phyloP scores from a whole-genome alignment of 2,329 filamentous ascomycete genomes.

The Paecilomyces niveus region DNA sequence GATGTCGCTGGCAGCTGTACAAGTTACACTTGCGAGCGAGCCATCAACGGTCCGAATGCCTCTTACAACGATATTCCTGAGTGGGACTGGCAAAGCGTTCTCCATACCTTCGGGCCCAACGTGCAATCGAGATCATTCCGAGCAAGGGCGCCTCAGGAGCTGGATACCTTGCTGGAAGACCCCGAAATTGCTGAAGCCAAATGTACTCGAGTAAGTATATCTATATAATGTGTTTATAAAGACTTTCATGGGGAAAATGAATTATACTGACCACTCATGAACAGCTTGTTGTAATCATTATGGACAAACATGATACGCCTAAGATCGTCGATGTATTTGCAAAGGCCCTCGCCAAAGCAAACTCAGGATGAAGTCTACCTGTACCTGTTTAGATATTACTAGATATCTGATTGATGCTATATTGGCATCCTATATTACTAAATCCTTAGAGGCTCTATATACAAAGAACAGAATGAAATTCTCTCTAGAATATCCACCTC shows the following conservation, averaged over 20 bases:
- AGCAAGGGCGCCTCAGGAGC: slow-evolving; percentile 1
- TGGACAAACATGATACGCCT: not conserved
- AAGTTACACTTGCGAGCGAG: slow-evolving; percentile 39
- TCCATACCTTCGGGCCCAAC: not conserved
- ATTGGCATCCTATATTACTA: no score
- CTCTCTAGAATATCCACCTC: no score
- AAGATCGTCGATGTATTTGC: not conserved
- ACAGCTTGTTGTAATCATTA: not conserved
- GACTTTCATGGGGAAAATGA: not conserved
- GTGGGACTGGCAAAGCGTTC: slow-evolving; percentile 4
- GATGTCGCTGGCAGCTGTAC: not conserved
- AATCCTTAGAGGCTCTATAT: no score
- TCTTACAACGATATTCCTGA: slow-evolving; percentile 2
- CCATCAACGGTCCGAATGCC: slow-evolving; percentile 36
- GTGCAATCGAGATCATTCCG: not conserved
- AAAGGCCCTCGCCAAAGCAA: not conserved
- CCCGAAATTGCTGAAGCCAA: slow-evolving; percentile 1
- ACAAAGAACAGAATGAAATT: no score
- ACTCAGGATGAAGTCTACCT: not conserved
- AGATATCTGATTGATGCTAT: no score
- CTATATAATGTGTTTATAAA: not conserved
- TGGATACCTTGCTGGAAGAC: slow-evolving; percentile 1
- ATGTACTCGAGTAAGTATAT: slow-evolving; percentile 3
- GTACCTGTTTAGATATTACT: no score
- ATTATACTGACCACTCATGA: not conserved